Conservation (phyloP, 2,329 filamentous ascomycete species). For the Didymella segeticola region DNA sequence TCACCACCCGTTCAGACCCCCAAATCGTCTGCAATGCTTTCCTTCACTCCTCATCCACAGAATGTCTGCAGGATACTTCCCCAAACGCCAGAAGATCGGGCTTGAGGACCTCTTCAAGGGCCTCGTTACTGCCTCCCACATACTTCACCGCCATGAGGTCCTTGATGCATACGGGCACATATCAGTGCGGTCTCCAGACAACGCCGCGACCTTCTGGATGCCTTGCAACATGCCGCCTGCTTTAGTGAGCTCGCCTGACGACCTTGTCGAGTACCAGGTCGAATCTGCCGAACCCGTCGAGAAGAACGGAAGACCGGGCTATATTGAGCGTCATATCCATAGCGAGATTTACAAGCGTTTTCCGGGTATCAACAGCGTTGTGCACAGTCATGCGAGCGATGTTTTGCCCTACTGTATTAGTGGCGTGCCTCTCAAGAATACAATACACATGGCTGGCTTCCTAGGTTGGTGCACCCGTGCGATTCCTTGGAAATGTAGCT, state of each 20-base stretch:
- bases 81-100: slow-evolving; percentile 47
- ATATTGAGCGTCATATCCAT: slow-evolving; percentile 55
- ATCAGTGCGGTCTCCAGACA: slow-evolving; percentile 59
- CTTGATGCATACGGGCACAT: slow-evolving; percentile 64
- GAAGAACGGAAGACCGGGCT: slow-evolving; percentile 44
- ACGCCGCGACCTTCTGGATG: slow-evolving; percentile 56
- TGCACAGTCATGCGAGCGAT: slow-evolving; percentile 53
- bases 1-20: slow-evolving; percentile 4
- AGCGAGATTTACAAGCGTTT: slow-evolving; percentile 55
- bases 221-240: slow-evolving; percentile 53
- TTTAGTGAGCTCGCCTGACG: slow-evolving; percentile 49
- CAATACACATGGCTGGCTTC: slow-evolving; percentile 54
- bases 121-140: slow-evolving; percentile 58
- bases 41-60: background rate
- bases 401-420: slow-evolving; percentile 54
- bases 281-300: slow-evolving; percentile 49
- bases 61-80: slow-evolving; percentile 48
- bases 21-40: slow-evolving; percentile 8
- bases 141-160: slow-evolving; percentile 59
- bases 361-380: slow-evolving; percentile 51
- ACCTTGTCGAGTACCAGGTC: slow-evolving; percentile 55
- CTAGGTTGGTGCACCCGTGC: slow-evolving; percentile 38
- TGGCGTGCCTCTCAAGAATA: slow-evolving; percentile 48
- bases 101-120: slow-evolving; percentile 48
- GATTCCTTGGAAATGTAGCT: background rate